Evolutionary conservation across 148 eudicot genomes (phyloP), one percentile per base, ranked within the genome.

Genomic region (Rhododendron griersonianum): DNA sequence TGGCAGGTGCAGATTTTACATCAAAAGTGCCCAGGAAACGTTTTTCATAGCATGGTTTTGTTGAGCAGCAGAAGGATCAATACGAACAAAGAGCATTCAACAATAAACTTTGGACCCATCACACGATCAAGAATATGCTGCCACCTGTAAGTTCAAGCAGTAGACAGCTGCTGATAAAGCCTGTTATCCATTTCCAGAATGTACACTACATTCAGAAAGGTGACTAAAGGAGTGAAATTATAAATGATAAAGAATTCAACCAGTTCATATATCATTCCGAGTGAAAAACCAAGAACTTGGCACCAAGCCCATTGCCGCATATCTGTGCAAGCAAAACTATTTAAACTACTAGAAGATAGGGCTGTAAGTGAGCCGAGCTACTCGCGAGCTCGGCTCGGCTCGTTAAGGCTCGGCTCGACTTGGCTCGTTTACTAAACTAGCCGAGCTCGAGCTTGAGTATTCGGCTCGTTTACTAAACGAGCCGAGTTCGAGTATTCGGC

Each of bases 71-170:
- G 90, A 47, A 95, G 88, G 87, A 92, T 86, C 90, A 95, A 47
- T 57, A 95, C 80, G 50, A 94, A 78, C 44, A 92, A 0, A 39
- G 98, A 96, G 81, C 93, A 81, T 88, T 96, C 90, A 7, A 94
- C 88, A 87, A 94, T 51, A 41, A 92, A 84, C 75, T 90, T 90
- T 47, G 93, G 94, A 71, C 76, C 82, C 78, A 65, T 81, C 83
- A 89, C 89, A 48, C 51, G 85, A 86, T 93, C 91, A 80, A 92
- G 28, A 77, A 92, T 84, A 87, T 86, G 90, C 91, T 91, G 91
- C 99, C 96, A 96, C 99, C 99, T 96, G 99, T 94, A 94, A 96
- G 99, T 95, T 96, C 94, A 96, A 96, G 98, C 98, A 96, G 99
- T 92, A 96, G 95, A 96, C 90, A 96, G 98, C 98, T 93, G 94